Conservation (phyloP, 2,329 filamentous ascomycete genomes). For the Ophiosphaerella korrae region DNA sequence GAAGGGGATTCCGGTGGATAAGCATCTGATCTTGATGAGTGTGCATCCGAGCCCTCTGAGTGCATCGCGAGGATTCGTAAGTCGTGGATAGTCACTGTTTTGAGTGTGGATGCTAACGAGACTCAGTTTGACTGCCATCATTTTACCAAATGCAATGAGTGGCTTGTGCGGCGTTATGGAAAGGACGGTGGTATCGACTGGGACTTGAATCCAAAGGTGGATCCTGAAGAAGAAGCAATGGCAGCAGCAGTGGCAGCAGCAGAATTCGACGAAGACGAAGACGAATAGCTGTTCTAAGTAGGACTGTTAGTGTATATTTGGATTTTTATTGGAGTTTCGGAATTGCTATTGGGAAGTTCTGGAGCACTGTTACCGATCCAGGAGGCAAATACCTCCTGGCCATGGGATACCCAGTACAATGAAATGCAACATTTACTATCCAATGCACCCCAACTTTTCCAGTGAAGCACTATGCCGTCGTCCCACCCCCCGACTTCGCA, state of each 20-base stretch:
- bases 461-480: neutral
- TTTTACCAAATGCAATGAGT: conserved; percentile 82
- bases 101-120: conserved; percentile 41
- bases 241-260: neutral
- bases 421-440: too few relatives aligned
- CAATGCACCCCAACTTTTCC: too few relatives aligned
- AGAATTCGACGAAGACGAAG: neutral
- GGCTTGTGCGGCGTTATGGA: conserved; percentile 80
- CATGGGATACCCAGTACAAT: too few relatives aligned
- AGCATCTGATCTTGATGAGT: conserved; percentile 81
- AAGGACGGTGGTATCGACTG: conserved; percentile 83
- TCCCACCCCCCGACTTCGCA: conserved; percentile 42
- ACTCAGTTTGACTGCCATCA: conserved; percentile 73
- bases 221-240: conserved; percentile 38
- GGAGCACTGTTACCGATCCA: too few relatives aligned
- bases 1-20: conserved; percentile 70
- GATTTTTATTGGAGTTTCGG: too few relatives aligned
- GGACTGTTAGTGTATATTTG: too few relatives aligned
- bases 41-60: conserved; percentile 95
- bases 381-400: too few relatives aligned
- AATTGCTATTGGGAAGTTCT: too few relatives aligned
- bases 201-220: conserved; percentile 61
- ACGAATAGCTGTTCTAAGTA: too few relatives aligned
- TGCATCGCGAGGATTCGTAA: conserved; percentile 76
- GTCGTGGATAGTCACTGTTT: conserved; percentile 30